Percentiles rank a stretch among this genome's conserved stretches.
Conservation (phyloP, 2,329 filamentous ascomycete genomes). For the Dothideomycetes sp. region DNA sequence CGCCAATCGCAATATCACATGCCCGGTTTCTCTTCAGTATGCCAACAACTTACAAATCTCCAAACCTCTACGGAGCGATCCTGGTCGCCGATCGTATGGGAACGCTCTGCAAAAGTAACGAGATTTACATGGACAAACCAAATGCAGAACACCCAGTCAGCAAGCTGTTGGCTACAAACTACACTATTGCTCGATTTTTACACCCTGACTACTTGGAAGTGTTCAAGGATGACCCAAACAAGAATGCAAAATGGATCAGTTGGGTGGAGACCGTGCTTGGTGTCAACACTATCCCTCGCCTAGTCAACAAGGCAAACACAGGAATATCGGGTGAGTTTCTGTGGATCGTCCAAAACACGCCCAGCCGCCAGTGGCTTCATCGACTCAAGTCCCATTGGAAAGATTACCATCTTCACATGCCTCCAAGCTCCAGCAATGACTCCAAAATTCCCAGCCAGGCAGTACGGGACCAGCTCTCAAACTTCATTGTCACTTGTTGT, state of each 20-base stretch:
- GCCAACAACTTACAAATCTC: neutral
- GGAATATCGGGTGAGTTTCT: neutral
- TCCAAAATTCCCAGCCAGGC: neutral
- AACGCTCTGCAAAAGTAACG: neutral
- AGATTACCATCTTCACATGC: neutral
- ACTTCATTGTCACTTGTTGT: neutral
- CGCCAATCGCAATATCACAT: neutral
- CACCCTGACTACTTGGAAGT: constrained; percentile 1
- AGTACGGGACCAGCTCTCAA: neutral
- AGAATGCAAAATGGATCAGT: neutral
- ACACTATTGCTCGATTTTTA: neutral
- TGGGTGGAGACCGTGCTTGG: constrained; percentile 2
- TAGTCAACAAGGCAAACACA: neutral
- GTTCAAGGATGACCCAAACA: neutral
- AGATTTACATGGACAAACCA: constrained; percentile 4
- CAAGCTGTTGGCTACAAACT: neutral
- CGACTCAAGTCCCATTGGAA: constrained; percentile 1
- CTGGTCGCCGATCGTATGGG: neutral
- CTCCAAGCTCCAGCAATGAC: neutral
- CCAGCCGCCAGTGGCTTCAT: neutral
- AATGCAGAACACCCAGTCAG: neutral
- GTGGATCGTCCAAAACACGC: neutral
- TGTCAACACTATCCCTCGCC: constrained; percentile 1
- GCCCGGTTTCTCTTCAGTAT: constrained; percentile 1
- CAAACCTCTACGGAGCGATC: neutral